phyloP scores from a whole-genome alignment of 257 asterid species.

The Fraxinus anomala region DNA sequence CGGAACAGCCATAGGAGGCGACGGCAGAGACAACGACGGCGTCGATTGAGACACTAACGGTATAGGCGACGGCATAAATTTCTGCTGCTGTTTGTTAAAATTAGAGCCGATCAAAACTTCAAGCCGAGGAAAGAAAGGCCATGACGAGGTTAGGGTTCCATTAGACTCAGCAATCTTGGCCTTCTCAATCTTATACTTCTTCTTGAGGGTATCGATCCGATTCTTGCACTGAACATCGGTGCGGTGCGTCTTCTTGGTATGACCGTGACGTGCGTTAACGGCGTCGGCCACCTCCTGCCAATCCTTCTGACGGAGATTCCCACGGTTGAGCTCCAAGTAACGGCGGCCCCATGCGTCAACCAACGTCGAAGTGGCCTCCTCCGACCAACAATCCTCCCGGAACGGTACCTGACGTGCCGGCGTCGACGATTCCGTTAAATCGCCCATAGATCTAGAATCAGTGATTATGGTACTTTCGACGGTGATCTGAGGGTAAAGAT shows the following conservation, averaged over 20 bases:
- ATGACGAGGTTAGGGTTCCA: constrained; percentile 40
- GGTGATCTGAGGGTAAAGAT: background rate
- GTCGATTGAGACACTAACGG: constrained; percentile 28
- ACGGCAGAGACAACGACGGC: constrained; percentile 40
- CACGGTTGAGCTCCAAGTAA: constrained; percentile 63
- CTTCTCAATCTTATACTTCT: constrained; percentile 70
- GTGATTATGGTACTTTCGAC: background rate
- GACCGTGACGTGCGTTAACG: constrained; percentile 58
- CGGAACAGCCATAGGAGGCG: constrained; percentile 62
- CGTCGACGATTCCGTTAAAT: constrained; percentile 43
- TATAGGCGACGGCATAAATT: constrained; percentile 26
- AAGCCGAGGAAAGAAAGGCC: constrained; percentile 63
- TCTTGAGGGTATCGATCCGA: constrained; percentile 71
- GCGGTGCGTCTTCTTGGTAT: constrained; percentile 63
- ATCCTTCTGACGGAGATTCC: constrained; percentile 71
- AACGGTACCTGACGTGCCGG: constrained; percentile 46
- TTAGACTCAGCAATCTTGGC: constrained; percentile 49
- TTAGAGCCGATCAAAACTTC: constrained; percentile 51
- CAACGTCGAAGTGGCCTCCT: constrained; percentile 65
- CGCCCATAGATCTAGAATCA: constrained; percentile 36
- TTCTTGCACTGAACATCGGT: constrained; percentile 73
- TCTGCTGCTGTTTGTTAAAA: constrained; percentile 35
- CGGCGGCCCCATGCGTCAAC: constrained; percentile 73
- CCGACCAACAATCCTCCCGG: constrained; percentile 82
- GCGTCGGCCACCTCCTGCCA: constrained; percentile 72